Conservation (phyloP, 2,329 filamentous ascomycete species). For the Fusarium robinianum region DNA sequence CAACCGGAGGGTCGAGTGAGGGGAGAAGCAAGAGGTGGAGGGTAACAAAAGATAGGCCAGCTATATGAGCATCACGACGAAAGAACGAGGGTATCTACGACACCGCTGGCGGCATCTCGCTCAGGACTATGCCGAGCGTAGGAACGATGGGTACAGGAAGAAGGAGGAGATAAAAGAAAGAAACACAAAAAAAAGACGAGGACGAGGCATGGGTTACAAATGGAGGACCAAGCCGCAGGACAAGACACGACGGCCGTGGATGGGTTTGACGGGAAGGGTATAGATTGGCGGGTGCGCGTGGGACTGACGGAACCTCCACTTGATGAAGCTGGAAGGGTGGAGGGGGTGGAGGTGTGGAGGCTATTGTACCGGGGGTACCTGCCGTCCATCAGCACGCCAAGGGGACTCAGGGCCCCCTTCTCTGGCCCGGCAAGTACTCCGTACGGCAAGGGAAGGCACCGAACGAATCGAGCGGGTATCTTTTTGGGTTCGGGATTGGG, state of each 20-base stretch:
- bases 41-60: conserved; percentile 31
- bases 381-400: not conserved
- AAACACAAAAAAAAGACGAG: conserved; percentile 8
- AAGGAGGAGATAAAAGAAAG: conserved; percentile 11
- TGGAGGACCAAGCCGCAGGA: conserved; percentile 15
- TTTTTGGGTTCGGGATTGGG: too few species aligned
- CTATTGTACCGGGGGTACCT: not conserved
- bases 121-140: conserved; percentile 7
- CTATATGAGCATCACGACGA: conserved; percentile 38
- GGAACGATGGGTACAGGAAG: conserved; percentile 13
- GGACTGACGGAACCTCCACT: too few species aligned
- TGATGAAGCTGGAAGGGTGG: too few species aligned
- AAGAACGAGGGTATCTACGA: conserved; percentile 30
- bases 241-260: not conserved
- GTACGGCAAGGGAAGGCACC: too few species aligned
- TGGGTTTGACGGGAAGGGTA: conserved; percentile 24
- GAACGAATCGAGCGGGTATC: too few species aligned
- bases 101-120: conserved; percentile 36
- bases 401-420: too few species aligned
- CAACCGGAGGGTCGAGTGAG: conserved; percentile 9
- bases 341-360: conserved; percentile 9
- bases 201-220: conserved; percentile 1
- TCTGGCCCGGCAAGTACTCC: too few species aligned
- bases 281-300: conserved; percentile 26
- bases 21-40: conserved; percentile 5